Percentiles rank a stretch among this genome's conserved stretches.
phyloP scores from a whole-genome alignment of 768 basidiomycete species.

The Psilocybe sp. region DNA sequence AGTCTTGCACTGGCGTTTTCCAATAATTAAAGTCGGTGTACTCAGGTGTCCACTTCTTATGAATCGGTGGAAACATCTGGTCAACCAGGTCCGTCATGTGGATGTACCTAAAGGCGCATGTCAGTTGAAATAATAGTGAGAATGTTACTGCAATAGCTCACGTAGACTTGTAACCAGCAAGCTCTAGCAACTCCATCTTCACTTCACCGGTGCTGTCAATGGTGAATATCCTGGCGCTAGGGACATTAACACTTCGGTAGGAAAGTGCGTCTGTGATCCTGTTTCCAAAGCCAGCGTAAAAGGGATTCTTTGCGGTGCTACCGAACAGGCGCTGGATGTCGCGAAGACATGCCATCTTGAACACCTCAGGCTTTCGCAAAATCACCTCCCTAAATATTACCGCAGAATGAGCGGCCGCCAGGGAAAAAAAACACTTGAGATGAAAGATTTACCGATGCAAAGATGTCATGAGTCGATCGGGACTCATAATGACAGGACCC shows the following conservation, averaged over 20 bases:
- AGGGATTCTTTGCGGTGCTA: slow-evolving; percentile 66
- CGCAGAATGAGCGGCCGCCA: background rate
- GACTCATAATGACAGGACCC: slow-evolving; percentile 98
- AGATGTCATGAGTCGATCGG: slow-evolving; percentile 91
- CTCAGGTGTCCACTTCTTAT: slow-evolving; percentile 83
- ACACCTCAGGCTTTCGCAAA: slow-evolving; percentile 98
- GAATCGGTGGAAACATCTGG: slow-evolving; percentile 97
- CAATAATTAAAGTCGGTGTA: slow-evolving; percentile 98
- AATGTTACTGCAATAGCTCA: slow-evolving; percentile 34
- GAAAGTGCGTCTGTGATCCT: slow-evolving; percentile 97
- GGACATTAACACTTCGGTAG: slow-evolving; percentile 94
- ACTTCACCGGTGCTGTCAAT: slow-evolving; percentile 95
- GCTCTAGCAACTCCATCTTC: slow-evolving; percentile 93
- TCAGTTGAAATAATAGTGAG: background rate
- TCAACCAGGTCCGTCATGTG: slow-evolving; percentile 99
- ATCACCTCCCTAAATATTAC: slow-evolving; percentile 78
- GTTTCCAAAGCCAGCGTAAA: slow-evolving; percentile 98
- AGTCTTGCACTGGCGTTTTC: slow-evolving; percentile 78
- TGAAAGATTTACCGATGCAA: slow-evolving; percentile 71
- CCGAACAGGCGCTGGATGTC: slow-evolving; percentile 93
- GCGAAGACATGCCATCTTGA: slow-evolving; percentile 98
- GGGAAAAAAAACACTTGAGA: background rate
- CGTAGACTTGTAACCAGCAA: slow-evolving; percentile 97
- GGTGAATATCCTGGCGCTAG: slow-evolving; percentile 93
- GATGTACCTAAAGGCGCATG: slow-evolving; percentile 59